A percentile compares a stretch with the other conserved stretches of the same genome.
Conservation (phyloP, 257 asterid species). For the Nicotiana paniculata region DNA sequence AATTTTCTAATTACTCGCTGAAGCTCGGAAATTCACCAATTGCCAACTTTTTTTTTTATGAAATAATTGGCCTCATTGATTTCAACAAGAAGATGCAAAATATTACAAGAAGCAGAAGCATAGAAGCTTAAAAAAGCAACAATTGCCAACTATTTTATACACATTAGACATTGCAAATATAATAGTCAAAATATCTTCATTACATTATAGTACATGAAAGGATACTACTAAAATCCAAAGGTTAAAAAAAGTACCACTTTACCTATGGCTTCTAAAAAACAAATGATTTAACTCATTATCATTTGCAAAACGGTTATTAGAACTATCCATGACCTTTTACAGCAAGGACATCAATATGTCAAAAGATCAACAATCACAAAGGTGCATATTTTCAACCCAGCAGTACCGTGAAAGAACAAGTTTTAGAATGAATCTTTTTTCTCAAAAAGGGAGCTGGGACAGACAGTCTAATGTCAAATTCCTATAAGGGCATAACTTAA, state of each 20-base stretch:
- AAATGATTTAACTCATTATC: background rate
- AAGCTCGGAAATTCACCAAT: conserved; percentile 1
- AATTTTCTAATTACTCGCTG: background rate
- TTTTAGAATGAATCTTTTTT: no score
- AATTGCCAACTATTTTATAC: background rate
- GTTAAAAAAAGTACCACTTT: background rate
- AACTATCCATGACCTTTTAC: background rate
- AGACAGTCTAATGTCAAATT: background rate
- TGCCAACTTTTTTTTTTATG: background rate
- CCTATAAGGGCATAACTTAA: background rate
- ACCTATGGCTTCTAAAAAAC: background rate
- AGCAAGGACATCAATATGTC: background rate
- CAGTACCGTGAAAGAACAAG: background rate
- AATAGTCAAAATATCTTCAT: background rate
- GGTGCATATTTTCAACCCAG: background rate
- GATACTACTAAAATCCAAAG: background rate
- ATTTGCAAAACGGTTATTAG: background rate
- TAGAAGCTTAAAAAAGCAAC: no score
- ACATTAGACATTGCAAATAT: background rate
- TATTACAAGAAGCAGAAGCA: no score
- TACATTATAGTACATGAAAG: background rate
- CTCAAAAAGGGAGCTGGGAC: background rate
- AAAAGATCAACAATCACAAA: background rate
- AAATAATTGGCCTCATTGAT: no score
- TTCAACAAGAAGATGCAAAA: no score